Percentiles rank a stretch among this genome's conserved stretches.
These are phyloP conservation scores for Torulaspora franciscae DNA, from an alignment of 805 yeast genomes.

Conservation along the genomic window DNA sequence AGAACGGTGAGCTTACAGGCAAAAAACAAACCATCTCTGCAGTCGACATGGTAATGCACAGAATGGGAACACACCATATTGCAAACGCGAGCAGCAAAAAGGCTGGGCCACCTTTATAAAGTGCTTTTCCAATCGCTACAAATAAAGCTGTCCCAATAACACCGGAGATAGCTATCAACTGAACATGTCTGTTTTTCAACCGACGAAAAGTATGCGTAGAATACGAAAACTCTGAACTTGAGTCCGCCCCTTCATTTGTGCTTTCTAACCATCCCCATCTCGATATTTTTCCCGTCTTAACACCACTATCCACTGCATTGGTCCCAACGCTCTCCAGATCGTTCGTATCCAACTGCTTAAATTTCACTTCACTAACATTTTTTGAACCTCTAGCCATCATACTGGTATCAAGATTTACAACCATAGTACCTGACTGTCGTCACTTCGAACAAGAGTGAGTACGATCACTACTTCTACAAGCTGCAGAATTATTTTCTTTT, in stretches of 20 bases:
- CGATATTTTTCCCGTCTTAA: neutral
- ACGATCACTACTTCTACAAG: too few relatives aligned
- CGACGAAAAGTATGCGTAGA: slow-evolving; percentile 41
- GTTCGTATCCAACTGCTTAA: slow-evolving; percentile 3
- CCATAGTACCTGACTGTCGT: neutral
- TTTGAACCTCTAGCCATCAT: slow-evolving; percentile 3
- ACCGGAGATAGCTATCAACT: slow-evolving; percentile 74
- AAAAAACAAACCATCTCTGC: slow-evolving; percentile 77
- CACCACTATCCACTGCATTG: neutral
- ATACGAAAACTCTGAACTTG: slow-evolving; percentile 17
- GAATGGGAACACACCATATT: slow-evolving; percentile 65
- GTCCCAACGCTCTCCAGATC: slow-evolving; percentile 8
- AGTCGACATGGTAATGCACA: slow-evolving; percentile 60
- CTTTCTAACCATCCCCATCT: slow-evolving; percentile 6
- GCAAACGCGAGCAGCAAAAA: slow-evolving; percentile 60
- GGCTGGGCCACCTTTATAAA: slow-evolving; percentile 66
- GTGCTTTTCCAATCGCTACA: slow-evolving; percentile 62
- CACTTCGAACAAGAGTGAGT: too few relatives aligned
- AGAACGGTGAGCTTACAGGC: slow-evolving; percentile 74
- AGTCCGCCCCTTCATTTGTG: neutral
- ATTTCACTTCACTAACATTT: slow-evolving; percentile 2
- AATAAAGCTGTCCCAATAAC: slow-evolving; percentile 78
- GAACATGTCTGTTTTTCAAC: slow-evolving; percentile 65
- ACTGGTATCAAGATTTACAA: neutral
- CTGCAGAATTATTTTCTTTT: too few relatives aligned